Conservation (phyloP, 345 rosid genomes). For the Hibiscus tridactylites region DNA sequence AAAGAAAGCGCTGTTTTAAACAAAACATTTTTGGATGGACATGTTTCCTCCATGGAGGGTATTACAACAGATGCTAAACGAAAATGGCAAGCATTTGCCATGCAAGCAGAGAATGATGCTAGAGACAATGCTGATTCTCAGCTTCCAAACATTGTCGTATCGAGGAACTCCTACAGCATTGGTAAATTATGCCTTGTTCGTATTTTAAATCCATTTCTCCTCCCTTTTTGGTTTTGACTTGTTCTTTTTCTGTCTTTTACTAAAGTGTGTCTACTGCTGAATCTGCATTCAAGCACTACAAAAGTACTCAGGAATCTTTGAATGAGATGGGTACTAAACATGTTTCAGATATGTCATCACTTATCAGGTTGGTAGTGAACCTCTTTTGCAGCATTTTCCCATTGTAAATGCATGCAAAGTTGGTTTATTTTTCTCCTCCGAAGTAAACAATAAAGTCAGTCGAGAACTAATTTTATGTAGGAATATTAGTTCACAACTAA, state of each 20-base stretch:
- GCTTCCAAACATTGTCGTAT: slow-evolving; percentile 92
- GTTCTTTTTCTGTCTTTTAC: slow-evolving; percentile 13
- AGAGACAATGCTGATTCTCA: slow-evolving; percentile 58
- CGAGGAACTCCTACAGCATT: slow-evolving; percentile 68
- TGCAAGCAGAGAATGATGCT: slow-evolving; percentile 62
- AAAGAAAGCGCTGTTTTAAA: slow-evolving; percentile 49
- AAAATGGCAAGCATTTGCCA: slow-evolving; percentile 76
- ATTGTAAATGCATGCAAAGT: neutral
- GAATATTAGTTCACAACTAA: neutral
- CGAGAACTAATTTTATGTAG: neutral
- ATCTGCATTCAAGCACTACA: slow-evolving; percentile 49
- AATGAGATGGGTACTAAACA: slow-evolving; percentile 53
- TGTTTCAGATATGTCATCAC: slow-evolving; percentile 36
- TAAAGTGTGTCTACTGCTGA: slow-evolving; percentile 59
- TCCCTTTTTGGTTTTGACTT: slow-evolving; percentile 5
- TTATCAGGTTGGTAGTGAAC: slow-evolving; percentile 40
- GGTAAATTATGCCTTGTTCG: slow-evolving; percentile 30
- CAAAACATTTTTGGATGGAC: slow-evolving; percentile 58
- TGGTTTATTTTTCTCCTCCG: neutral
- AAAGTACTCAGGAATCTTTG: slow-evolving; percentile 35
- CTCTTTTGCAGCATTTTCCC: neutral
- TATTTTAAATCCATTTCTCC: neutral
- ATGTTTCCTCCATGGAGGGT: slow-evolving; percentile 53
- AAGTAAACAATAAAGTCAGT: neutral
- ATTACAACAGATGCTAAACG: slow-evolving; percentile 78